Evolutionary conservation across 1,284 basidiomycete species (phyloP).

Genomic region (Ceratobasidium sp.): DNA sequence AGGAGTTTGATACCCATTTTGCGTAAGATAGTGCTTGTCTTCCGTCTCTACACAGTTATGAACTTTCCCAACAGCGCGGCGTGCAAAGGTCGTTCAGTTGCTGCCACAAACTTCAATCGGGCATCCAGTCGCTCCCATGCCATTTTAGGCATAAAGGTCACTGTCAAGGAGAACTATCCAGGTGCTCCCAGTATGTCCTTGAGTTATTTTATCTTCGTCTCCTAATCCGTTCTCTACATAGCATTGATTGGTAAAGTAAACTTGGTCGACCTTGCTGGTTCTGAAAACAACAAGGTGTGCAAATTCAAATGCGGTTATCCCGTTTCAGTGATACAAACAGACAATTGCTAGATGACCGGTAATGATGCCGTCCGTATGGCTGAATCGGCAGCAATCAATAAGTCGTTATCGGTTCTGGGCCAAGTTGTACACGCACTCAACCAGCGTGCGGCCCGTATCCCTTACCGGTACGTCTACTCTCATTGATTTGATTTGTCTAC

Average conservation of each 20-base stretch:
- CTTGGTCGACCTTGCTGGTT: conserved; percentile 84
- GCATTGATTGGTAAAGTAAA: conserved; percentile 77
- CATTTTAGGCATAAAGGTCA: conserved; percentile 73
- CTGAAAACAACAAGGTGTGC: conserved; percentile 81
- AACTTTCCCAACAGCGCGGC: conserved; percentile 4
- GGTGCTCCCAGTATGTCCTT: conserved; percentile 41
- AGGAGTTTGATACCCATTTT: conserved; percentile 38
- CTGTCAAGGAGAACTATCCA: conserved; percentile 44
- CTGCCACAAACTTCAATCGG: conserved; percentile 80
- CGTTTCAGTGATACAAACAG: background rate
- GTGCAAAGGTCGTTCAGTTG: conserved; percentile 72
- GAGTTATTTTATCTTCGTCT: conserved; percentile 1
- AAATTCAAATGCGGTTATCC: background rate
- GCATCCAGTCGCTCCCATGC: conserved; percentile 85
- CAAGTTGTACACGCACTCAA: conserved; percentile 86
- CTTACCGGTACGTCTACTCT: conserved; percentile 85
- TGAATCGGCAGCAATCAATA: conserved; percentile 85
- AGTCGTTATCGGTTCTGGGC: conserved; percentile 78
- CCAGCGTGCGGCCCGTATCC: conserved; percentile 74
- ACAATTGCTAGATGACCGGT: conserved; percentile 66
- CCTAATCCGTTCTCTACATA: conserved; percentile 45
- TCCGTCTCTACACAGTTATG: too few species aligned
- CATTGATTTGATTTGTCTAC: too few species aligned
- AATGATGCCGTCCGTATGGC: conserved; percentile 82
- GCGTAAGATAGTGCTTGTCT: too few species aligned